phyloP scores from a whole-genome alignment of 352 stramenopile species.

The Phytophthora pistaciae region DNA sequence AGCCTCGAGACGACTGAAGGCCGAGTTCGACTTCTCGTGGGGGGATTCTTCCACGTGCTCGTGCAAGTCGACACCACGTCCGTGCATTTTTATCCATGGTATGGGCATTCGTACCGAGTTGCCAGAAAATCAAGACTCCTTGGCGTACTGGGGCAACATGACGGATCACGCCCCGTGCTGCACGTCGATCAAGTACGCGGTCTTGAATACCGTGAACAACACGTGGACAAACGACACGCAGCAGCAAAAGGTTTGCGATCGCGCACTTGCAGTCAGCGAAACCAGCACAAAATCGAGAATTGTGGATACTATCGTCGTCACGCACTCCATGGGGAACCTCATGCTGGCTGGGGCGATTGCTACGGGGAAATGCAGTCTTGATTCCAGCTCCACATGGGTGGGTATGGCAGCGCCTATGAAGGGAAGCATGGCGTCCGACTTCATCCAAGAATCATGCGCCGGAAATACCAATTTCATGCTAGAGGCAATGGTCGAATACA shows the following conservation, averaged over 20 bases:
- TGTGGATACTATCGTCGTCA: slow-evolving; percentile 28
- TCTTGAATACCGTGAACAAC: slow-evolving; percentile 40
- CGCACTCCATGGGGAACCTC: slow-evolving; percentile 30
- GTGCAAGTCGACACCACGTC: slow-evolving; percentile 17
- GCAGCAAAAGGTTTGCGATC: slow-evolving; percentile 44
- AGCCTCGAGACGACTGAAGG: slow-evolving; percentile 2
- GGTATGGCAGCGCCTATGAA: slow-evolving; percentile 33
- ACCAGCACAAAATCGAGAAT: slow-evolving; percentile 19
- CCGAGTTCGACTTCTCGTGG: slow-evolving; percentile 16
- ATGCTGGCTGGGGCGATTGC: slow-evolving; percentile 34
- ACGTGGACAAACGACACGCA: slow-evolving; percentile 33
- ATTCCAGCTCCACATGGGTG: slow-evolving; percentile 39
- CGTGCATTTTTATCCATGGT: slow-evolving; percentile 29
- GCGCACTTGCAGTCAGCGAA: slow-evolving; percentile 28
- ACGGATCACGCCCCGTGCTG: slow-evolving; percentile 27
- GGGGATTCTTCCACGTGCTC: slow-evolving; percentile 9
- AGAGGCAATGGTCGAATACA: slow-evolving; percentile 13
- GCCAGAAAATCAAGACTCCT: slow-evolving; percentile 14
- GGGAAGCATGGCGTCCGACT: slow-evolving; percentile 31
- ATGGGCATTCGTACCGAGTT: slow-evolving; percentile 5
- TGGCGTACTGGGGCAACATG: slow-evolving; percentile 24
- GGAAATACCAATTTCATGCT: slow-evolving; percentile 18
- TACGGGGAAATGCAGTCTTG: slow-evolving; percentile 22
- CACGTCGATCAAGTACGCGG: slow-evolving; percentile 30
- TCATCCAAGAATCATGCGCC: slow-evolving; percentile 19